Base-by-base conservation (phyloP, 768 basidiomycete species). In the Holtermanniella nyarrowii region DNA sequence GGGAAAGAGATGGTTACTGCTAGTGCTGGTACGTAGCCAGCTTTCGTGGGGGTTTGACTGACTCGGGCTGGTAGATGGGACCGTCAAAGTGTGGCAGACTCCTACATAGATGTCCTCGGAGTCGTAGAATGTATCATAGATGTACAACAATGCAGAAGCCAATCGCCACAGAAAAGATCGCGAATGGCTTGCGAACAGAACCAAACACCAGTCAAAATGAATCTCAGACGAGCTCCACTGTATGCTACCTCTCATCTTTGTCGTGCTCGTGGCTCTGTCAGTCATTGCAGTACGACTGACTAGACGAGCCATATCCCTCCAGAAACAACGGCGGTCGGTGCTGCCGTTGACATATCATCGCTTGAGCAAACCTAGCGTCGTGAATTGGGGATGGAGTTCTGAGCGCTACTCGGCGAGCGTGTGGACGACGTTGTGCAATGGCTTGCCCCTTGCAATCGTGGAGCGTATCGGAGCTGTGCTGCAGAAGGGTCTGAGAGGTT, bases 1-100 rank as follows among this genome's bases (percentile, higher is more conserved):
- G 76, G 80, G 4, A 80, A 80, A 16, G 88, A 95, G 69, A 79
- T 95, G 79, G 72, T 90, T 42, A 91, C 89, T 2, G 82, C 88
- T 1, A 87, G 88, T 62, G 84, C 86, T 18, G 69, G 66, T 68
- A 44, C 31, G 66, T 58, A 39, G 5, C 18, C 22, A 18, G 24
- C 43, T 48, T n/a, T 43, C 37, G 25, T 39, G 40, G 26, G 20
- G 16, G 5, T 42, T 22, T 26, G 21, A 5, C 18, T 39, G 41
- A 42, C 18, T 2, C 10, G 27, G n/a, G 12, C 25, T 49, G 5
- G 3, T 49, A 60, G 91, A 96, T 68, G 90, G 91, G 16, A 84
- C 83, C 5, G 84, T 85, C 51, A 93, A 90, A 70, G 81, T 96
- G 14, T 96, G 91, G 91, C 31, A 37, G 31, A 37, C 31, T 7